Base-by-base conservation (phyloP, 2,329 filamentous ascomycete genomes). In the Fusarium neocosmosporiellum region DNA sequence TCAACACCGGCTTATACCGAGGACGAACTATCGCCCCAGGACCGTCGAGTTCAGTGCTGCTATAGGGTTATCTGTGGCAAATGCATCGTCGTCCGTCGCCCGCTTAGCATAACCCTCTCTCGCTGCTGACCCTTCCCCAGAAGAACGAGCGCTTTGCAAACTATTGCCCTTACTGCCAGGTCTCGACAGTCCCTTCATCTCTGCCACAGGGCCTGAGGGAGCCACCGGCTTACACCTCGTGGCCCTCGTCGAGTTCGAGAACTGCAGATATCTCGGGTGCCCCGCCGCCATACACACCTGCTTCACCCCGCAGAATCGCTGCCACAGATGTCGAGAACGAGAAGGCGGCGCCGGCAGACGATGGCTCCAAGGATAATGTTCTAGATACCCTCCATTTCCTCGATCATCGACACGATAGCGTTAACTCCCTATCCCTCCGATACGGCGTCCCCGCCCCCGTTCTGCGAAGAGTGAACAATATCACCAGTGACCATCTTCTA, bases 101-200 rank as follows among this genome's bases (percentile, higher is more conserved):
- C 48, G 27, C 24, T 27, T 46, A 20, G 50, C 31, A 20, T 24
- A 31, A 37, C 36, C 31, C 58, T 50, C 29, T 36, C 43, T 57
- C 14, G 24, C 16, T n/a, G 50, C 71, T 77, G 48, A 75, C 66
- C 41, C 24, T 43, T 22, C 18, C 24, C n/a, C 73, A 90, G 88
- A 83, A 88, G 54, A 94, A 94, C 79, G 84, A 86, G 33, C 90
- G 93, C 43, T 95, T 94, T 81, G 87, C 88, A 61, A 84, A 85
- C 36, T 90, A 90, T 79, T 90, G 90, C 78, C 93, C 93, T 0
- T 96, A 93, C 81, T 96, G 94, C 80, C 94, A 96, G 81, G 88
- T 94, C 74, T 91, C 91, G 7, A 87, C 84, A 50, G 84, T 82
- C 6, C 89, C 91, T 4, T 89, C 89, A 22, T 77, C 81, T 9